A percentile compares a stretch with the other conserved stretches of the same genome.
phyloP scores from a whole-genome alignment of 73 alveolate genomes.

The Paramecium biaurelia region DNA sequence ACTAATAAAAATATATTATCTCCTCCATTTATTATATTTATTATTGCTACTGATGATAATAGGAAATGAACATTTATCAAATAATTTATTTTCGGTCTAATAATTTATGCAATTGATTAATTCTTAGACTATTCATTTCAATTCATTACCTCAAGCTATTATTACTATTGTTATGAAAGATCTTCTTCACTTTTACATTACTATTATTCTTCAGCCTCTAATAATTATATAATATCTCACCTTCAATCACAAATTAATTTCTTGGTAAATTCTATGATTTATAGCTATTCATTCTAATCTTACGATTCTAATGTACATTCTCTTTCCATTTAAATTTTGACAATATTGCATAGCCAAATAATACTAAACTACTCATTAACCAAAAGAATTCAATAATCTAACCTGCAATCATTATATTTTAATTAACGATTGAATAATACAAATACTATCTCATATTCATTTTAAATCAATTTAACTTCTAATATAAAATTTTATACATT shows the following conservation, averaged over 20 bases:
- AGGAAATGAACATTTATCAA: not conserved
- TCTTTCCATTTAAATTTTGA: constrained; percentile 29
- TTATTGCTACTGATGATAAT: not conserved
- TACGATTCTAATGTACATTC: not conserved
- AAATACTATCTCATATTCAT: not conserved
- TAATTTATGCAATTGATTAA: constrained; percentile 22
- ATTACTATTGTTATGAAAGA: not conserved
- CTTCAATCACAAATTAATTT: constrained; percentile 43
- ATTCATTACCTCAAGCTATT: not conserved
- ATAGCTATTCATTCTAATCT: not conserved
- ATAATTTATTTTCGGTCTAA: not conserved
- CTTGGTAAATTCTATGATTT: constrained; percentile 35
- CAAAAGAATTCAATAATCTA: constrained; percentile 15
- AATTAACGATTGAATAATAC: constrained; percentile 35
- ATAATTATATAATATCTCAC: not conserved
- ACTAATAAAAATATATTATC: not conserved
- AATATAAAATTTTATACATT: not conserved
- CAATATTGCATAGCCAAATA: constrained; percentile 1
- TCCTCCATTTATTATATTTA: not conserved
- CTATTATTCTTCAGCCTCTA: not conserved
- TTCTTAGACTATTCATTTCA: not conserved
- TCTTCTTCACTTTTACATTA: constrained; percentile 38
- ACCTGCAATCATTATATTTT: not conserved
- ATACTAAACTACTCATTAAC: not conserved
- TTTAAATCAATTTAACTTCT: not conserved